Evolutionary conservation across 2,329 filamentous ascomycete genomes (phyloP).

Genomic region (Epichloe sylvatica): DNA sequence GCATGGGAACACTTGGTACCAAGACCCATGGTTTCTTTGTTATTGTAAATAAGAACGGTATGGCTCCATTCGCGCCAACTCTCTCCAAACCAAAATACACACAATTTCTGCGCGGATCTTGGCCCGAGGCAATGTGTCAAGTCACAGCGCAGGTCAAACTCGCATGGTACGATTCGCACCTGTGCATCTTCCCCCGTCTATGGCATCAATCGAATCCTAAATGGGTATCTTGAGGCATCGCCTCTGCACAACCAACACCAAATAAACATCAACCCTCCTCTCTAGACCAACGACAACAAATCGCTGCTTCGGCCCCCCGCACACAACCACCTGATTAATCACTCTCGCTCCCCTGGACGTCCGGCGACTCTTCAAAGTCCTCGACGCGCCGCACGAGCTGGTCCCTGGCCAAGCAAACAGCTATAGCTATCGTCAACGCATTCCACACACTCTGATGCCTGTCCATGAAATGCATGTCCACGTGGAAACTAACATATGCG

Average conservation of each 20-base stretch:
- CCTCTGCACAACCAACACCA: neutral
- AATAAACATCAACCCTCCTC: too few relatives aligned
- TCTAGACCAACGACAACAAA: neutral
- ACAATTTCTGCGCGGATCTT: too few relatives aligned
- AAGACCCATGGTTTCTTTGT: neutral
- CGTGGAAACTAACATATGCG: conserved; percentile 28
- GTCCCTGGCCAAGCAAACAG: conserved; percentile 26
- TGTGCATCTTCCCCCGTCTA: too few relatives aligned
- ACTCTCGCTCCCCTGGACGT: conserved; percentile 22
- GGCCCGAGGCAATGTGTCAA: too few relatives aligned
- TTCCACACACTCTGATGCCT: conserved; percentile 30
- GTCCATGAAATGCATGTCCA: conserved; percentile 27
- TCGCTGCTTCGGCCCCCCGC: neutral
- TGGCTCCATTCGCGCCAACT: too few relatives aligned
- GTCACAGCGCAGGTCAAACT: too few relatives aligned
- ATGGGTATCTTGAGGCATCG: too few relatives aligned
- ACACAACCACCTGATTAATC: conserved; percentile 17
- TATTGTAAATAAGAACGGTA: neutral
- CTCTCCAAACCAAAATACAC: neutral
- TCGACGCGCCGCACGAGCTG: conserved; percentile 20
- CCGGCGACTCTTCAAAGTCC: conserved; percentile 21
- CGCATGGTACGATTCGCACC: too few relatives aligned
- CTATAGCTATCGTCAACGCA: conserved; percentile 27
- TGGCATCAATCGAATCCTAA: too few relatives aligned
- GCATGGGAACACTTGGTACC: neutral